Conservation (phyloP, 495 filamentous ascomycete genomes). For the Amniculicola lignicola region DNA sequence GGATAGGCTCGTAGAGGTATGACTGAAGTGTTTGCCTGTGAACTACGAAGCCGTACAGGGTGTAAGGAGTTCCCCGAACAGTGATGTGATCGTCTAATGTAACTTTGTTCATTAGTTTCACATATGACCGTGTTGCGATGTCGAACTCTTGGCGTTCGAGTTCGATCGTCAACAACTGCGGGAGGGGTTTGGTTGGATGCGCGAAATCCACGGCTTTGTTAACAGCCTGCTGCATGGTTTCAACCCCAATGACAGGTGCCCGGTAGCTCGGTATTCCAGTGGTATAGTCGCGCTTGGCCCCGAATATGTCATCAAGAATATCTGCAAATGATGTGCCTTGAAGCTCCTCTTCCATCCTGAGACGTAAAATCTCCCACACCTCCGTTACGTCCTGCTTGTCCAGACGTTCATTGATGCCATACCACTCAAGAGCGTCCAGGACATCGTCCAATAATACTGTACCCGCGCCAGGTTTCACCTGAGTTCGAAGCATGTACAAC, state of each 20-base stretch:
- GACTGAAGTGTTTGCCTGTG: conserved; percentile 61
- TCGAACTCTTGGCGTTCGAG: conserved; percentile 58
- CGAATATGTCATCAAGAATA: conserved; percentile 48
- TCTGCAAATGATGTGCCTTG: conserved; percentile 45
- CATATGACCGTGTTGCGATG: conserved; percentile 53
- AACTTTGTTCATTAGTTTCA: conserved; percentile 56
- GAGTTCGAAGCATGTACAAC: conserved; percentile 34
- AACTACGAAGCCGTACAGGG: conserved; percentile 61
- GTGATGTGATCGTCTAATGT: conserved; percentile 54
- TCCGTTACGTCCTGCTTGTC: conserved; percentile 42
- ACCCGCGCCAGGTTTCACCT: conserved; percentile 15
- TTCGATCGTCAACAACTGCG: conserved; percentile 56
- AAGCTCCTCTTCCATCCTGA: conserved; percentile 53
- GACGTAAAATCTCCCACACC: conserved; percentile 53
- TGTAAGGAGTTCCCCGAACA: conserved; percentile 49
- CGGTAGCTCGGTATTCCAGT: conserved; percentile 32
- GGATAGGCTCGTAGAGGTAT: conserved; percentile 58
- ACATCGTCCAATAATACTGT: conserved; percentile 32
- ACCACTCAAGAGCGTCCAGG: conserved; percentile 36
- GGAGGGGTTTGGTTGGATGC: conserved; percentile 28
- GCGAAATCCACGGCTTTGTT: conserved; percentile 25
- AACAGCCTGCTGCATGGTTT: conserved; percentile 36
- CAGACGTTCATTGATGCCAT: conserved; percentile 38
- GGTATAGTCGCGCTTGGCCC: conserved; percentile 36
- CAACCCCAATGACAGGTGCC: conserved; percentile 30